These are phyloP conservation scores for Salvia miltiorrhiza DNA, from an alignment of 257 asterid genomes.

Conservation along the genomic window DNA sequence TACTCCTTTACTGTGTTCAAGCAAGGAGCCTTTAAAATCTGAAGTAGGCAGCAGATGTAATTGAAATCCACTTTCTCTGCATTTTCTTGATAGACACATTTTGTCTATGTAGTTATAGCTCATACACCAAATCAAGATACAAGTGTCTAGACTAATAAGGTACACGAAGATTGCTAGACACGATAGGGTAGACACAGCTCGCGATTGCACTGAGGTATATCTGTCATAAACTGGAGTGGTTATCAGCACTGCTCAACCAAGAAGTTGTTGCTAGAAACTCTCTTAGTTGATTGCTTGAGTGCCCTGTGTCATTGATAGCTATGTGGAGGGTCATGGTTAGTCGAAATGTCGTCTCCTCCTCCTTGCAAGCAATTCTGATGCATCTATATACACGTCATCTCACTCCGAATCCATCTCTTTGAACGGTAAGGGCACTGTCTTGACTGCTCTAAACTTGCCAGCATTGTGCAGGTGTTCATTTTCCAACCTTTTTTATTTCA, in stretches of 20 bases:
- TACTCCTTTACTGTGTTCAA: too few relatives aligned
- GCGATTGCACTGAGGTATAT: neutral
- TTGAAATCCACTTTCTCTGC: too few relatives aligned
- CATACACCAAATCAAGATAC: too few relatives aligned
- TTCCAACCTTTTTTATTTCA: constrained; percentile 51
- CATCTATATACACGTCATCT: neutral
- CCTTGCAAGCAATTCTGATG: neutral
- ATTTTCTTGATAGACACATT: too few relatives aligned
- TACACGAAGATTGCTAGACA: neutral
- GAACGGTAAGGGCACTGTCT: constrained; percentile 75
- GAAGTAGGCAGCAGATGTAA: too few relatives aligned
- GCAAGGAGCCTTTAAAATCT: too few relatives aligned
- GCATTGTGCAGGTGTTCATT: constrained; percentile 73
- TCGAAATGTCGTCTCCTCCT: constrained; percentile 7
- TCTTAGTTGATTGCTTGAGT: neutral
- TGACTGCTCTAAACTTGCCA: constrained; percentile 77
- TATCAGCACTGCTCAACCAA: neutral
- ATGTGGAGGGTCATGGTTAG: neutral
- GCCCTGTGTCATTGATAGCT: neutral
- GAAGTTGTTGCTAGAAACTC: neutral
- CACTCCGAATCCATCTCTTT: constrained; percentile 48
- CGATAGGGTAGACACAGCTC: neutral
- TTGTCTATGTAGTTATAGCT: too few relatives aligned
- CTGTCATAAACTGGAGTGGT: neutral
- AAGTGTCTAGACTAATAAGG: too few relatives aligned